Evolutionary conservation across 176 grass and related monocot species (phyloP).

Genomic region (Raddia distichophylla): DNA sequence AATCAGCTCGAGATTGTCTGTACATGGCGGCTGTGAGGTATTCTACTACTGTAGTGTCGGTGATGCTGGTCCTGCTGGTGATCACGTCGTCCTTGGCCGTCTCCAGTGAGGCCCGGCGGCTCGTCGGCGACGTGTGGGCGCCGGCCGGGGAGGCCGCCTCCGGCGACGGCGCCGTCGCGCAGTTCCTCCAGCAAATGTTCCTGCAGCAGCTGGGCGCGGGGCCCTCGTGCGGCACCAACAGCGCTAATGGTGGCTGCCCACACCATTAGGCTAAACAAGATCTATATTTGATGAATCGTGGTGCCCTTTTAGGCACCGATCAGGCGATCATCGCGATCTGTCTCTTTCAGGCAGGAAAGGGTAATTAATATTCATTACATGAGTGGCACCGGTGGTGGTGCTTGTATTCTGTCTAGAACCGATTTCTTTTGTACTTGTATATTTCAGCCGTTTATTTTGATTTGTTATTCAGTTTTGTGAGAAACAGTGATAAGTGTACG

Average conservation of each 20-base stretch:
- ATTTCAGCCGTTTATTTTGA: too few relatives aligned
- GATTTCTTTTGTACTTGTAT: too few relatives aligned
- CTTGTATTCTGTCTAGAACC: background rate
- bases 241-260: constrained; percentile 44
- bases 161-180: background rate
- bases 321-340: background rate
- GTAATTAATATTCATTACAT: constrained; percentile 9
- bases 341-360: constrained; percentile 2
- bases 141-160: background rate
- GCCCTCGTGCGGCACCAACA: constrained; percentile 51
- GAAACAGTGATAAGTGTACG: background rate
- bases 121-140: background rate
- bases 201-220: constrained; percentile 30
- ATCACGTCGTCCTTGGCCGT: background rate
- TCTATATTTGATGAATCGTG: background rate
- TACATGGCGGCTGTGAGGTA: background rate
- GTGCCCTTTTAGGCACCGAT: background rate
- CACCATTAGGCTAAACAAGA: background rate
- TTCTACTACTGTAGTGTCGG: background rate
- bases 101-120: background rate
- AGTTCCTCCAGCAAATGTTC: constrained; percentile 31
- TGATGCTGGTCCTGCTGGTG: constrained; percentile 12
- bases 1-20: background rate
- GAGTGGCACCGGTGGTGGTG: background rate
- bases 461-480: background rate